Conservation (phyloP, 2,329 filamentous ascomycete genomes). For the Monosporascus ibericus region DNA sequence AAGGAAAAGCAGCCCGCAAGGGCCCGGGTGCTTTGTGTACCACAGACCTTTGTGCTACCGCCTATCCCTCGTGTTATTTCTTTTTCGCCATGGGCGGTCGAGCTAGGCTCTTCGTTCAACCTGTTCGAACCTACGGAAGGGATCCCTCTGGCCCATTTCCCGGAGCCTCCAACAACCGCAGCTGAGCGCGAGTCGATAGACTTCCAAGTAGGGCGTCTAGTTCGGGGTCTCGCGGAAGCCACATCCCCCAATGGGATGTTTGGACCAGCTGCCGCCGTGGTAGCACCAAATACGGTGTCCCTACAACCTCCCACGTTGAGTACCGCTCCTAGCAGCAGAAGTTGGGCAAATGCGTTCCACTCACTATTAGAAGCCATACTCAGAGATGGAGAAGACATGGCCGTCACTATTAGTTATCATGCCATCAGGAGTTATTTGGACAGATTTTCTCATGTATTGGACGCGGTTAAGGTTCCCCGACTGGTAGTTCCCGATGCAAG, state of each 20-base stretch:
- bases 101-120: constrained; percentile 33
- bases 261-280: constrained; percentile 35
- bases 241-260: constrained; percentile 42
- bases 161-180: constrained; percentile 22
- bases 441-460: constrained; percentile 42
- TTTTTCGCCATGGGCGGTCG: constrained; percentile 26
- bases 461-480: constrained; percentile 44
- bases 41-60: constrained; percentile 16
- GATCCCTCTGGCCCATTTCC: constrained; percentile 30
- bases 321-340: constrained; percentile 22
- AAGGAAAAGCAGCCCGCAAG: neutral
- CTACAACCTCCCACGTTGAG: constrained; percentile 1
- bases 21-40: constrained; percentile 4
- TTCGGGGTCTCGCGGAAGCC: constrained; percentile 37
- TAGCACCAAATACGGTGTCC: constrained; percentile 16
- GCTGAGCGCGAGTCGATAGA: constrained; percentile 33
- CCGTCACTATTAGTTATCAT: constrained; percentile 51
- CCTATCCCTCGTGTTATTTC: constrained; percentile 36
- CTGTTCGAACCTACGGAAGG: constrained; percentile 34
- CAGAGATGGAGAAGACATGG: constrained; percentile 55
- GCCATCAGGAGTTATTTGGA: constrained; percentile 46
- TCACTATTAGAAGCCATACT: constrained; percentile 49
- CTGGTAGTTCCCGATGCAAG: constrained; percentile 50
- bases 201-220: constrained; percentile 40
- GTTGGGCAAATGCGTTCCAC: constrained; percentile 54